Percentiles rank a stretch among this genome's conserved stretches.
phyloP scores from a whole-genome alignment of 179 eudicot species.

The Sideroxylon spinosum region DNA sequence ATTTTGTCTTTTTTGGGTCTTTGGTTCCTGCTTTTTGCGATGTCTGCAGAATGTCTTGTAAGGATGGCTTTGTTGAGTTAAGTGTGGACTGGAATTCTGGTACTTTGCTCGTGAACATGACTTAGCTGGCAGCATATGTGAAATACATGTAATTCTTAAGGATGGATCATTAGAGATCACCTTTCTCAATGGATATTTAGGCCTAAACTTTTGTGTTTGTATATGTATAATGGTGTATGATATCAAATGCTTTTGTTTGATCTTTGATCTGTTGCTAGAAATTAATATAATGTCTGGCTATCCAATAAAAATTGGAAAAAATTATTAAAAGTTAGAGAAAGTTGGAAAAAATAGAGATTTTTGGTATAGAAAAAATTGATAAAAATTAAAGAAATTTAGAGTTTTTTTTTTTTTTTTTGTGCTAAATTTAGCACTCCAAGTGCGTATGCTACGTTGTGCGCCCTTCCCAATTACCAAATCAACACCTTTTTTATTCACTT shows the following conservation, averaged over 20 bases:
- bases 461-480: too few relatives aligned
- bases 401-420: too few relatives aligned
- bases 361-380: too few relatives aligned
- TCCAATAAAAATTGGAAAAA: too few relatives aligned
- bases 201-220: neutral
- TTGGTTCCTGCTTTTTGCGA: neutral
- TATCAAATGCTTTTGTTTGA: neutral
- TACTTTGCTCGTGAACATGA: neutral
- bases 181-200: neutral
- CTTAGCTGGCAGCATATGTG: neutral
- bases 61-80: neutral
- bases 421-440: too few relatives aligned
- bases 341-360: too few relatives aligned
- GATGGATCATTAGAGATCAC: neutral
- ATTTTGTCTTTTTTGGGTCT: slow-evolving; percentile 15
- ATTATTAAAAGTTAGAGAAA: too few relatives aligned
- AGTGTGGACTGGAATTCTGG: too few relatives aligned
- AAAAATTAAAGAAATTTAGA: too few relatives aligned
- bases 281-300: neutral
- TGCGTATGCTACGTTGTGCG: too few relatives aligned
- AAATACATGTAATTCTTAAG: neutral
- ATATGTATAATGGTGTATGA: neutral
- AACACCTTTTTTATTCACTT: too few relatives aligned
- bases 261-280: neutral
- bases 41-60: neutral